These are phyloP conservation scores for Mucor racemosus DNA, from an alignment of 371 early-diverging fungal species.

Conservation along the genomic window DNA sequence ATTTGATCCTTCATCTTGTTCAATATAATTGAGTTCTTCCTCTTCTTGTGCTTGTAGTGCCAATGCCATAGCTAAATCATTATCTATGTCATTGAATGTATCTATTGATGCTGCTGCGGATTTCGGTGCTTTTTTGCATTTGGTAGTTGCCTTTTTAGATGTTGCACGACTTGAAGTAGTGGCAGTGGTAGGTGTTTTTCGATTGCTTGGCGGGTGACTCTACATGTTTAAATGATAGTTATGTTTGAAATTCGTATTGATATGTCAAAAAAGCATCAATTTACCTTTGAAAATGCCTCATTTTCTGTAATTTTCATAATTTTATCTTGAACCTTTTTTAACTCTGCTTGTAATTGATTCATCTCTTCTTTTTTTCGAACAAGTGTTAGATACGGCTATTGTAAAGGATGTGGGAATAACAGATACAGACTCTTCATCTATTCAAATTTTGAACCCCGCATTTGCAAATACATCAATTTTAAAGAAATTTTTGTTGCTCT, in stretches of 20 bases:
- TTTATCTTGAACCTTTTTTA: background rate
- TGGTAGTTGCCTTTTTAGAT: slow-evolving; percentile 4
- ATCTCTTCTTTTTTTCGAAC: slow-evolving; percentile 1
- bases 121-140: slow-evolving; percentile 4
- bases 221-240: background rate
- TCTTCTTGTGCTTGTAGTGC: slow-evolving; percentile 36
- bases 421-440: background rate
- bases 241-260: background rate
- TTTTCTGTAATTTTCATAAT: background rate
- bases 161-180: background rate
- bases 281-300: background rate
- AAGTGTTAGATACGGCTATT: slow-evolving; percentile 1
- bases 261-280: background rate
- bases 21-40: slow-evolving; percentile 3
- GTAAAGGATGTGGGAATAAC: background rate
- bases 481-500: background rate
- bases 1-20: slow-evolving; percentile 6
- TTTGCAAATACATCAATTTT: background rate
- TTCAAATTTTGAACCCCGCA: background rate
- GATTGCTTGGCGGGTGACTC: slow-evolving; percentile 5
- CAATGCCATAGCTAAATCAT: slow-evolving; percentile 33
- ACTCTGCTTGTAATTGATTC: background rate
- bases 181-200: background rate
- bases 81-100: background rate
- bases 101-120: background rate